phyloP scores from a whole-genome alignment of 805 yeast genomes.

The Myxozyma udenii region DNA sequence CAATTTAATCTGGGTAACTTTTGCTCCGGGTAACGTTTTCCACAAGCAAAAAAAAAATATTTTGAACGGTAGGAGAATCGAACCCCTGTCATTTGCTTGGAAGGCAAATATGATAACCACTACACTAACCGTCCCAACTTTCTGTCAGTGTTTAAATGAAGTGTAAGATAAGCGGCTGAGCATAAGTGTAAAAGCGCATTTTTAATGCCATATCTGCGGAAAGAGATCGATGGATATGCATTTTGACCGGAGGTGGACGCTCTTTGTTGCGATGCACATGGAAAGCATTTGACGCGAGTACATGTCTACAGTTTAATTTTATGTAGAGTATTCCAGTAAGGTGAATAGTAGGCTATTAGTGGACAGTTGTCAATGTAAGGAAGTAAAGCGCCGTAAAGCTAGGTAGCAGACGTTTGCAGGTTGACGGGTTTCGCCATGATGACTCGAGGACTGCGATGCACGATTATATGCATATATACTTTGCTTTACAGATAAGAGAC shows the following conservation, averaged over 20 bases:
- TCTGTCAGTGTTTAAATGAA: background rate
- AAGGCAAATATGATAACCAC: constrained; percentile 87
- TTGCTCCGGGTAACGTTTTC: too few species aligned
- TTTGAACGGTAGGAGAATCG: constrained; percentile 84
- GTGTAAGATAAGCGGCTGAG: background rate
- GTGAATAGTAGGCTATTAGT: background rate
- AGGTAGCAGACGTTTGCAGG: too few species aligned
- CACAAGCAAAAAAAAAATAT: constrained; percentile 11
- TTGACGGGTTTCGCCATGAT: too few species aligned
- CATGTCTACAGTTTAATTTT: background rate
- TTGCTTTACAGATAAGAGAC: too few species aligned
- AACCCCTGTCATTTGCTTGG: constrained; percentile 90
- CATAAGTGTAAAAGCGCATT: background rate
- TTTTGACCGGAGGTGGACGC: background rate
- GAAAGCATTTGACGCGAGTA: background rate
- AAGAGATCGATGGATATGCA: background rate
- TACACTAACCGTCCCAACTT: constrained; percentile 72
- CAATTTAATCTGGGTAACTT: too few species aligned
- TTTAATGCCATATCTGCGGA: too few species aligned
- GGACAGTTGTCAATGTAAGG: background rate
- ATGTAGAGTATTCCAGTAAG: background rate
- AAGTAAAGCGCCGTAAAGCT: too few species aligned
- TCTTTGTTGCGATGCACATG: background rate
- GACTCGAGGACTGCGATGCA: too few species aligned
- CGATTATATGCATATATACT: too few species aligned